Conservation (phyloP, 352 stramenopile genomes). For the Pythium pyrilobum region DNA sequence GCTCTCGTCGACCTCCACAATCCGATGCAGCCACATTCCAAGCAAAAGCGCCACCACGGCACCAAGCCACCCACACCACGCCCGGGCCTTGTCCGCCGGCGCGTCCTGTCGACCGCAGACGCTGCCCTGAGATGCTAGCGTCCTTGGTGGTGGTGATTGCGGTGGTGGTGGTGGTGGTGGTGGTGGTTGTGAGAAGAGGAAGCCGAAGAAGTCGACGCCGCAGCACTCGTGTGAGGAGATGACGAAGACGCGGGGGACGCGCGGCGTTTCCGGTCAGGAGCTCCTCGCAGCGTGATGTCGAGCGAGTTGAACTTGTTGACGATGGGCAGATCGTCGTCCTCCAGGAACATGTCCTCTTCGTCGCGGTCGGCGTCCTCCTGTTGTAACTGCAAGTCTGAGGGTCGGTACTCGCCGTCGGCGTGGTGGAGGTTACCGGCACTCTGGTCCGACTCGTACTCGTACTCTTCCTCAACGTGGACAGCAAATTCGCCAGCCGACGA, state of each 20-base stretch:
- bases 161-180: not conserved
- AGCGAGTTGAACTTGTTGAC: slow-evolving; percentile 15
- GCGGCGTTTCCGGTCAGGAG: slow-evolving; percentile 10
- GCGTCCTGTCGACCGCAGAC: too few relatives aligned
- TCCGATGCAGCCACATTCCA: slow-evolving; percentile 1
- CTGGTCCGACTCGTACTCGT: slow-evolving; percentile 17
- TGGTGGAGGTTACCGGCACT: slow-evolving; percentile 1
- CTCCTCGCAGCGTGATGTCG: slow-evolving; percentile 15
- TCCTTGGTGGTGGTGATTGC: not conserved
- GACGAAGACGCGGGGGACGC: not conserved
- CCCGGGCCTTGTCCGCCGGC: too few relatives aligned
- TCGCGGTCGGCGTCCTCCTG: slow-evolving; percentile 8
- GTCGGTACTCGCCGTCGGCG: not conserved
- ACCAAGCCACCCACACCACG: too few relatives aligned
- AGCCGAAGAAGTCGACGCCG: too few relatives aligned
- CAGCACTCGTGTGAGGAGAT: not conserved
- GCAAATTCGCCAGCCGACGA: slow-evolving; percentile 11
- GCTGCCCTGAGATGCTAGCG: not conserved
- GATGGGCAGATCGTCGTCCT: slow-evolving; percentile 19
- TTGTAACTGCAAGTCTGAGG: not conserved
- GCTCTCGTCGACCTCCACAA: slow-evolving; percentile 2
- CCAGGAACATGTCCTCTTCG: slow-evolving; percentile 19
- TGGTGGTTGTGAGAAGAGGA: not conserved
- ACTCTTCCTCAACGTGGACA: slow-evolving; percentile 19
- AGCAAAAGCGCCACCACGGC: too few relatives aligned